Evolutionary conservation across 345 rosid species (phyloP).

Genomic region (Eucalyptus curtisii): DNA sequence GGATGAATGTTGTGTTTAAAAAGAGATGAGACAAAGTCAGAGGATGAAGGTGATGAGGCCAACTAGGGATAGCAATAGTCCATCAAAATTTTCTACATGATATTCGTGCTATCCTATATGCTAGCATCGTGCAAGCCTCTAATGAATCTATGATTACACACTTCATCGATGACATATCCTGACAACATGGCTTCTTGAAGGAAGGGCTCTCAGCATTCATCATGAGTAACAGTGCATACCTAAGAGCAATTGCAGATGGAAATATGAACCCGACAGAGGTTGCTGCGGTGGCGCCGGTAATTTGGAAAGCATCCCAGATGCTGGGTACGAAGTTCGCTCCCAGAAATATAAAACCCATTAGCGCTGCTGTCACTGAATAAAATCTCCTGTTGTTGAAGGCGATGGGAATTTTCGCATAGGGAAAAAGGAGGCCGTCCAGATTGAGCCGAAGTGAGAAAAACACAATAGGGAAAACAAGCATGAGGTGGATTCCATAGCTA

Average conservation of each 20-base stretch:
- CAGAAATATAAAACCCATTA: slow-evolving; percentile 38
- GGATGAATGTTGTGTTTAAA: background rate
- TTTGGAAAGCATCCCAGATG: slow-evolving; percentile 67
- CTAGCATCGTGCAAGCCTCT: background rate
- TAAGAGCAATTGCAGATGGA: slow-evolving; percentile 50
- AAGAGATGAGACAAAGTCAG: background rate
- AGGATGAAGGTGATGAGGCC: background rate
- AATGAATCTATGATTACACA: background rate
- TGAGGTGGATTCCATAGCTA: slow-evolving; percentile 62
- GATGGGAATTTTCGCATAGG: slow-evolving; percentile 33
- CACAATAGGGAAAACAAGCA: slow-evolving; percentile 64
- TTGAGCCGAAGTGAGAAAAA: slow-evolving; percentile 63
- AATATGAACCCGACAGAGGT: slow-evolving; percentile 48
- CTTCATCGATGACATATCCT: background rate
- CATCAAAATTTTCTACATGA: background rate
- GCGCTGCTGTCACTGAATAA: slow-evolving; percentile 23
- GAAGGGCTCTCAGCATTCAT: background rate
- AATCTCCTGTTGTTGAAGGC: slow-evolving; percentile 38
- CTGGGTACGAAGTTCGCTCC: slow-evolving; percentile 58
- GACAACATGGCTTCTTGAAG: background rate
- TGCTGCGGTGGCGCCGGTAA: slow-evolving; percentile 59
- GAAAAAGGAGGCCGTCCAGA: slow-evolving; percentile 53
- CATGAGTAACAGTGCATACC: slow-evolving; percentile 9
- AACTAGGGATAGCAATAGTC: background rate
- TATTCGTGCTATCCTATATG: background rate